Percentiles rank a stretch among this genome's conserved stretches.
Conservation (phyloP, 495 filamentous ascomycete genomes). For the Aspergillus taichungensis region DNA sequence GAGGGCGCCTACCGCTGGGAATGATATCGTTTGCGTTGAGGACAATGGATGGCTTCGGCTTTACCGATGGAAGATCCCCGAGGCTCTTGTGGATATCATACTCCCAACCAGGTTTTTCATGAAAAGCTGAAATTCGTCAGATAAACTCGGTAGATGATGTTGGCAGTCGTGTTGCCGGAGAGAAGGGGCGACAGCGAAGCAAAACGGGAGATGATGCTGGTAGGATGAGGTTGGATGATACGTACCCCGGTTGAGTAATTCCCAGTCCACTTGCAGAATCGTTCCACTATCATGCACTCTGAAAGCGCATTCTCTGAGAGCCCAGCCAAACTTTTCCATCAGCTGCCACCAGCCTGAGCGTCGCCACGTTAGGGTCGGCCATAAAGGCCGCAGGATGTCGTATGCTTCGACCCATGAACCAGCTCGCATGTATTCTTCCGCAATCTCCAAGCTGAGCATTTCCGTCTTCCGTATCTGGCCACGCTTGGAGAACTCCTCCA, state of each 20-base stretch:
- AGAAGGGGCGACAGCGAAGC: neutral
- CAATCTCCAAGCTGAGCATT: slow-evolving; percentile 59
- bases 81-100: slow-evolving; percentile 71
- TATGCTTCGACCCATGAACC: slow-evolving; percentile 59
- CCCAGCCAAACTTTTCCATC: slow-evolving; percentile 64
- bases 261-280: slow-evolving; percentile 74
- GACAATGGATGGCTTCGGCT: slow-evolving; percentile 53
- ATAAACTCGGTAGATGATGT: neutral
- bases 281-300: slow-evolving; percentile 53
- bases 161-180: neutral
- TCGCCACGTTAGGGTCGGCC: slow-evolving; percentile 66
- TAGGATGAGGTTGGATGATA: slow-evolving; percentile 1
- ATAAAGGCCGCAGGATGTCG: slow-evolving; percentile 58
- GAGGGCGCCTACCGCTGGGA: slow-evolving; percentile 49
- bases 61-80: slow-evolving; percentile 39
- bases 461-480: slow-evolving; percentile 57
- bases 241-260: slow-evolving; percentile 64
- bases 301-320: slow-evolving; percentile 62
- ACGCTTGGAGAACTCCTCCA: slow-evolving; percentile 54
- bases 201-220: neutral
- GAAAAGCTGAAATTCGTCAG: slow-evolving; percentile 43
- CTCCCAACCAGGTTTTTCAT: slow-evolving; percentile 48
- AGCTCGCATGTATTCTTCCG: slow-evolving; percentile 54
- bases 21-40: slow-evolving; percentile 58
- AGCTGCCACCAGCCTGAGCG: slow-evolving; percentile 73